Percentiles rank a stretch among this genome's conserved stretches.
phyloP scores from a whole-genome alignment of 2,329 filamentous ascomycete genomes.

The Pseudogymnoascus sp. region DNA sequence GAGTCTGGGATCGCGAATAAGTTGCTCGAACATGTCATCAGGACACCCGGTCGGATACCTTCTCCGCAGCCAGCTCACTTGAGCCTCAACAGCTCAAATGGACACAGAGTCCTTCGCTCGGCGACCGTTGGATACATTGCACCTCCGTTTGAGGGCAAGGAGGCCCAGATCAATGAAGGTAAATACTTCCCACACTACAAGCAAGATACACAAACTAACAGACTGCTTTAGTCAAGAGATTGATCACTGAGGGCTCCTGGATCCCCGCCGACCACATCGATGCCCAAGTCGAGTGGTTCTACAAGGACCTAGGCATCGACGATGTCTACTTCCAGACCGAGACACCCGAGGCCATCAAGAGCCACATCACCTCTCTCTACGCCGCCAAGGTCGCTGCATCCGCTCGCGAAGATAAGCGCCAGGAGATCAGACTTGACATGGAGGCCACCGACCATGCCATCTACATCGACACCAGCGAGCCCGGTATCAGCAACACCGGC shows the following conservation, averaged over 20 bases:
- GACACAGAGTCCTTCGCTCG: slow-evolving; percentile 72
- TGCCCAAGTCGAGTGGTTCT: slow-evolving; percentile 90
- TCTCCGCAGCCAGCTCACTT: slow-evolving; percentile 87
- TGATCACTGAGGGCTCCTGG: slow-evolving; percentile 74
- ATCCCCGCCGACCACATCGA: slow-evolving; percentile 79
- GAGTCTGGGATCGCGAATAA: slow-evolving; percentile 16
- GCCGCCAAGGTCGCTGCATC: slow-evolving; percentile 94
- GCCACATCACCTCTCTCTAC: slow-evolving; percentile 92
- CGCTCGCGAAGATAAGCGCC: slow-evolving; percentile 83
- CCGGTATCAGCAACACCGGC: slow-evolving; percentile 66
- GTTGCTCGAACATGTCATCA: slow-evolving; percentile 25
- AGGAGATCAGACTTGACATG: slow-evolving; percentile 94
- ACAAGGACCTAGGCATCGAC: slow-evolving; percentile 94
- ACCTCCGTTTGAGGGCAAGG: slow-evolving; percentile 87
- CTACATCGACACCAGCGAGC: slow-evolving; percentile 95
- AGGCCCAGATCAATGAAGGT: slow-evolving; percentile 65
- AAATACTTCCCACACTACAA: slow-evolving; percentile 10
- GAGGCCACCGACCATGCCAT: slow-evolving; percentile 92
- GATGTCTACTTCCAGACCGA: slow-evolving; percentile 98
- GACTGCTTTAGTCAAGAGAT: slow-evolving; percentile 61
- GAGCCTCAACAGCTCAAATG: slow-evolving; percentile 44
- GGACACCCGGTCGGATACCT: slow-evolving; percentile 39
- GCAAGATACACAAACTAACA: not conserved
- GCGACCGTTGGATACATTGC: slow-evolving; percentile 92
- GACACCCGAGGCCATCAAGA: slow-evolving; percentile 77